Conservation (phyloP, 257 asterid genomes). For the Jacaranda copaia region DNA sequence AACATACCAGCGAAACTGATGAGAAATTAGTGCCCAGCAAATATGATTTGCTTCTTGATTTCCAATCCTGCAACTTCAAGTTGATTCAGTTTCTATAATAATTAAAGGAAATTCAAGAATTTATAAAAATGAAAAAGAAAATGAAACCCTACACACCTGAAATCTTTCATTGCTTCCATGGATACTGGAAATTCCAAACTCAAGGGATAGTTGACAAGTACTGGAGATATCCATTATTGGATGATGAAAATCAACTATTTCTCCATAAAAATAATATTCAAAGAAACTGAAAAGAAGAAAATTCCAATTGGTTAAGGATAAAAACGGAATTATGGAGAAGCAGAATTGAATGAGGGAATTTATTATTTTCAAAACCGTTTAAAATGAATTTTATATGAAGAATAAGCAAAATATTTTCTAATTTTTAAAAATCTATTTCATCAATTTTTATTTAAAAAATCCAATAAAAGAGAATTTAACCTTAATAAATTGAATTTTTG, state of each 20-base stretch:
- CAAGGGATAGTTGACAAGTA: slow-evolving; percentile 45
- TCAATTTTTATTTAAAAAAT: too few relatives aligned
- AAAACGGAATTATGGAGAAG: too few relatives aligned
- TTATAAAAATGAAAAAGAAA: neutral
- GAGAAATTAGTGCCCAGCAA: slow-evolving; percentile 38
- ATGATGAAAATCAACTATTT: slow-evolving; percentile 32
- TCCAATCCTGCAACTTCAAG: slow-evolving; percentile 45
- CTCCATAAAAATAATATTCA: neutral
- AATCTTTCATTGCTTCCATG: slow-evolving; percentile 34
- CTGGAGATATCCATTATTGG: slow-evolving; percentile 44
- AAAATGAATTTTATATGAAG: too few relatives aligned
- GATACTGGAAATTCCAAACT: slow-evolving; percentile 46
- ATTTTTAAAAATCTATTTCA: too few relatives aligned
- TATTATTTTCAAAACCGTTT: too few relatives aligned
- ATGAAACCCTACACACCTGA: slow-evolving; percentile 29
- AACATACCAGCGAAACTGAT: slow-evolving; percentile 44
- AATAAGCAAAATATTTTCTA: too few relatives aligned
- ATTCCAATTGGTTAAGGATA: neutral
- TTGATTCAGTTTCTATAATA: slow-evolving; percentile 3
- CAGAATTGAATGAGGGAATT: too few relatives aligned
- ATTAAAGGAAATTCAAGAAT: neutral
- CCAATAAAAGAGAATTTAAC: too few relatives aligned
- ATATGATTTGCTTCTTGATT: slow-evolving; percentile 35
- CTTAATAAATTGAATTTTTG: too few relatives aligned
- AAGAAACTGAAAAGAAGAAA: neutral